Conservation (phyloP, 169 alveolate species). For the Cryptosporidium parvum region DNA sequence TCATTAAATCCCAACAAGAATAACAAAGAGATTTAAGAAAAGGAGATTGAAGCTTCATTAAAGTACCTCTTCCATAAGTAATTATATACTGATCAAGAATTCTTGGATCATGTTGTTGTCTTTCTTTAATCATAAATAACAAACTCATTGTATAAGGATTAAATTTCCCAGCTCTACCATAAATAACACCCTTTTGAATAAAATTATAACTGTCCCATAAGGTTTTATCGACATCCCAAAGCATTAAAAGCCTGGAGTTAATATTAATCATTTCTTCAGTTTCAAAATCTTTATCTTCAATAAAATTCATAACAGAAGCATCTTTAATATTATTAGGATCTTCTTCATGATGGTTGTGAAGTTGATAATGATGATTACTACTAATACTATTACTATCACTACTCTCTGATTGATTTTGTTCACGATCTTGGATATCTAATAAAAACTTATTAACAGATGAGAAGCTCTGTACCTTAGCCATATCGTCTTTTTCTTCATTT, state of each 20-base stretch:
- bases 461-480: slow-evolving; percentile 23
- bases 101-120: slow-evolving; percentile 56
- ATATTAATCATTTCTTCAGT: background rate
- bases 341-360: background rate
- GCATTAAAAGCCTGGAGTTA: slow-evolving; percentile 36
- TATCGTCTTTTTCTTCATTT: slow-evolving; percentile 47
- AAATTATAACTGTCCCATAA: slow-evolving; percentile 16
- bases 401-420: background rate
- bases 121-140: slow-evolving; percentile 39
- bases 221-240: slow-evolving; percentile 71
- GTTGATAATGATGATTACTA: no score
- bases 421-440: background rate
- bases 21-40: slow-evolving; percentile 24
- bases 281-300: slow-evolving; percentile 59
- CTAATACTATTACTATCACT: no score
- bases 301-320: slow-evolving; percentile 5
- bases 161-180: slow-evolving; percentile 35
- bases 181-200: slow-evolving; percentile 13
- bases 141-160: slow-evolving; percentile 58
- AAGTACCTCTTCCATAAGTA: slow-evolving; percentile 45
- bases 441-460: slow-evolving; percentile 16
- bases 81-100: slow-evolving; percentile 54
- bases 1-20: slow-evolving; percentile 68
- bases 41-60: slow-evolving; percentile 28
- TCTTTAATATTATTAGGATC: background rate